Evolutionary conservation across 2,329 filamentous ascomycete species (phyloP), one percentile per base, ranked within the genome.

Genomic region (Cladorrhinum sp.): DNA sequence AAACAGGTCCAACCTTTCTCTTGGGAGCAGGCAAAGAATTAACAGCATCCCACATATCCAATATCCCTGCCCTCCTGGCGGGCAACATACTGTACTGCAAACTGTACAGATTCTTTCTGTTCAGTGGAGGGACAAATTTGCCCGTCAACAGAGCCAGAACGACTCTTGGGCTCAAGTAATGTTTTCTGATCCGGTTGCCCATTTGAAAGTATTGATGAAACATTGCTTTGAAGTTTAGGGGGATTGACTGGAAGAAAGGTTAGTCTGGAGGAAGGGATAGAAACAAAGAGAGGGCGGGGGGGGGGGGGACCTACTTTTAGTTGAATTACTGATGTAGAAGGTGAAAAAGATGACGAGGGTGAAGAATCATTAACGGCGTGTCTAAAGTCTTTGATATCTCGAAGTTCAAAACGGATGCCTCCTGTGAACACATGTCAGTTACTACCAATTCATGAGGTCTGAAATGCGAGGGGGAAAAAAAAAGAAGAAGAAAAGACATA

Each of bases 41-140:
- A 59, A 95, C 76, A 42, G 85, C 83, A 49, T 83, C 80, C 95
- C 96, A 99, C 73, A 98, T 88, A 72, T 97, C 92, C 68, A 84
- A 80, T 60, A 98, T 89, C 1, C 88, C 87, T 0, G 91, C 89
- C 50, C 96, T 81, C 58, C 85, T 84, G 7, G 91, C 89, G 0
- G 96, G 96, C 46, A 99, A 82, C 92, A 98, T 98, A 77, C 92
- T 96, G 75, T 99, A 99, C 76, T 99, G 95, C 69, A 99, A 80
- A 68, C 92, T 96, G 76, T 99, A 99, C 55, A 99, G 81, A 71
- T 95, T 96, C 72, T 93, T 94, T 57, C 96, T 86, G 72, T 97
- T 93, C 54, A 99, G 96, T 0, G 96, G 94, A 12, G 94, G 95
- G 1, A 98, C 92, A 66, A 97, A 97, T 63, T 90, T 90, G 61